These are phyloP conservation scores for Penicillium pancosmium DNA, from an alignment of 495 filamentous ascomycete species.

Conservation along the genomic window DNA sequence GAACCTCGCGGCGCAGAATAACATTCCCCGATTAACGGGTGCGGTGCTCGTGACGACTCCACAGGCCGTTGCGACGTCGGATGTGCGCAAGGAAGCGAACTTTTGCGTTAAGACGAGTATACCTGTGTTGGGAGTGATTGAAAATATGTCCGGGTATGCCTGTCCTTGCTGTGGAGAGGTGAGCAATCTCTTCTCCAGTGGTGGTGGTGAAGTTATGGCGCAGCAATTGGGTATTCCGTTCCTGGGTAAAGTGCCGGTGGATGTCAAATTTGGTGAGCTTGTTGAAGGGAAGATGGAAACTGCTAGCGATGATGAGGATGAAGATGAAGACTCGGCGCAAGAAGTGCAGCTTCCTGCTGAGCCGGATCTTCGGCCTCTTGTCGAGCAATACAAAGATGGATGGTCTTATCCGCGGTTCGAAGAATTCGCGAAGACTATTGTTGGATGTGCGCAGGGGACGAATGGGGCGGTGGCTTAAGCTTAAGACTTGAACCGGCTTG, in stretches of 20 bases:
- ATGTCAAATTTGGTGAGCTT: slow-evolving; percentile 69
- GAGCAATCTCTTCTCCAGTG: slow-evolving; percentile 88
- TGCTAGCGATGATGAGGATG: slow-evolving; percentile 38
- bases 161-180: slow-evolving; percentile 94
- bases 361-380: slow-evolving; percentile 60
- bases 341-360: slow-evolving; percentile 44
- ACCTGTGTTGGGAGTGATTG: slow-evolving; percentile 81
- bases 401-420: slow-evolving; percentile 75
- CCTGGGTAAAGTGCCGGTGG: slow-evolving; percentile 85
- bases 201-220: slow-evolving; percentile 90
- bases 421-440: slow-evolving; percentile 61
- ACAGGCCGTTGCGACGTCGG: slow-evolving; percentile 88
- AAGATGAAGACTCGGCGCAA: slow-evolving; percentile 41
- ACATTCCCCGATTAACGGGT: slow-evolving; percentile 61
- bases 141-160: slow-evolving; percentile 98
- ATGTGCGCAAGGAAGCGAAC: slow-evolving; percentile 95
- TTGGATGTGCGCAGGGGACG: slow-evolving; percentile 44
- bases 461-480: not conserved
- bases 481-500: not conserved
- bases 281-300: slow-evolving; percentile 61
- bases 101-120: slow-evolving; percentile 90
- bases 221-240: slow-evolving; percentile 81
- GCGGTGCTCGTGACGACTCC: slow-evolving; percentile 96
- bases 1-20: slow-evolving; percentile 19
- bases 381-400: slow-evolving; percentile 77